phyloP scores from a whole-genome alignment of 768 basidiomycete species.

The Tricholoma sp. region DNA sequence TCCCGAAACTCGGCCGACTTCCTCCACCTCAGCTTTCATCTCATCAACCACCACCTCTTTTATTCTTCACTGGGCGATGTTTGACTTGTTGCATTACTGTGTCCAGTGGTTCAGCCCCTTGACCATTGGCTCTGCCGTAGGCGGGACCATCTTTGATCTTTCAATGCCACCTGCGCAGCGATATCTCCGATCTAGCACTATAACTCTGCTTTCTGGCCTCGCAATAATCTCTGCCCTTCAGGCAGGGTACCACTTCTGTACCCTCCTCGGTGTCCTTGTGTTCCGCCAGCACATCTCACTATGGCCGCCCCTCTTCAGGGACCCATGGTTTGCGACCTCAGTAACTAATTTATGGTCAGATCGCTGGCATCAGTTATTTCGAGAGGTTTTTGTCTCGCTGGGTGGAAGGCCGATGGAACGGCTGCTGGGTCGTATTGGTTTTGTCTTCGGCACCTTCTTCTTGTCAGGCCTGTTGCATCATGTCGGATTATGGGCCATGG shows the following conservation, averaged over 20 bases:
- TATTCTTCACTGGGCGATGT: conserved; percentile 29
- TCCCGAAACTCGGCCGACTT: conserved; percentile 34
- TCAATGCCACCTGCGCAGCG: conserved; percentile 28
- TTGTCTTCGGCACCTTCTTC: conserved; percentile 53
- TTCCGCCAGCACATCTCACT: conserved; percentile 44
- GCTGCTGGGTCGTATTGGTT: conserved; percentile 43
- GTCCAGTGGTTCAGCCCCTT: conserved; percentile 42
- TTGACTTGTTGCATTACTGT: conserved; percentile 41
- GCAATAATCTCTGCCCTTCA: conserved; percentile 42
- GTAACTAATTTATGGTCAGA: conserved; percentile 57
- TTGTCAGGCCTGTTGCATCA: conserved; percentile 60
- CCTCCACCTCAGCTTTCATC: conserved; percentile 32
- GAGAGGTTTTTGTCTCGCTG: conserved; percentile 49
- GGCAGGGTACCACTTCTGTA: conserved; percentile 32
- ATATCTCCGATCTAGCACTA: conserved; percentile 37
- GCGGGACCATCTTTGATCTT: conserved; percentile 39
- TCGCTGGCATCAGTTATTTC: conserved; percentile 69
- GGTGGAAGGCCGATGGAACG: conserved; percentile 39
- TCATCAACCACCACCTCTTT: conserved; percentile 27
- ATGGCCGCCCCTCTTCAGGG: conserved; percentile 62
- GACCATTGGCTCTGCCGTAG: conserved; percentile 33
- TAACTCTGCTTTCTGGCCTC: conserved; percentile 40
- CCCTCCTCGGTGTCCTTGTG: conserved; percentile 39
- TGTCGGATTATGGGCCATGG: conserved; percentile 54
- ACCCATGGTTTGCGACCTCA: conserved; percentile 54